Evolutionary conservation across 2,329 filamentous ascomycete genomes (phyloP).

Genomic region (Claviceps sp.): DNA sequence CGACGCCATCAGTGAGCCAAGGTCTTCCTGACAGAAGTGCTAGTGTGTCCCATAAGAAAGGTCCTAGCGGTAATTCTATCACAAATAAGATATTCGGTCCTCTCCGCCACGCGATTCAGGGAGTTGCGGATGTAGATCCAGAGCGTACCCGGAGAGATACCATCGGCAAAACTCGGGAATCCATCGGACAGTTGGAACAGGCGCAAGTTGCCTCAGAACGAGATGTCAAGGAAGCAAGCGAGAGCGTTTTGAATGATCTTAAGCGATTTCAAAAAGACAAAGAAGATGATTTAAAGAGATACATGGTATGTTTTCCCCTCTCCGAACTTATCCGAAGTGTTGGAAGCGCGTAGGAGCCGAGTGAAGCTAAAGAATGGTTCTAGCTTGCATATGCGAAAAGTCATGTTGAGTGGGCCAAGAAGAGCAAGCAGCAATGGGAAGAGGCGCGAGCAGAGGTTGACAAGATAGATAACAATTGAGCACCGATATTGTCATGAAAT

Average conservation of each 20-base stretch:
- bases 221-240: conserved; percentile 86
- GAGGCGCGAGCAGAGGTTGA: conserved; percentile 77
- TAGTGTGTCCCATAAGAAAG: conserved; percentile 55
- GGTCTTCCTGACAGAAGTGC: conserved; percentile 45
- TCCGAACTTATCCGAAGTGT: background rate
- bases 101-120: conserved; percentile 88
- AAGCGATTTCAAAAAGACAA: conserved; percentile 91
- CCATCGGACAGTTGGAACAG: conserved; percentile 74
- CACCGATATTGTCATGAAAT: too few relatives aligned
- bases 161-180: conserved; percentile 91
- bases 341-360: background rate
- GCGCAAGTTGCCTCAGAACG: conserved; percentile 77
- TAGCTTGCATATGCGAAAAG: conserved; percentile 85
- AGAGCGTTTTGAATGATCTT: conserved; percentile 76
- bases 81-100: conserved; percentile 90
- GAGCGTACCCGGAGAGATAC: conserved; percentile 84
- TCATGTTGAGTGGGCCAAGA: conserved; percentile 88
- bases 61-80: conserved; percentile 76
- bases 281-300: conserved; percentile 81
- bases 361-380: conserved; percentile 13
- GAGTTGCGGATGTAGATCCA: conserved; percentile 90
- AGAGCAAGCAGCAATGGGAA: conserved; percentile 82
- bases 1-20: conserved; percentile 61
- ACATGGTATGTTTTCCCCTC: conserved; percentile 63
- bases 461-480: conserved; percentile 60